Evolutionary conservation across 441 rosid genomes (phyloP), one percentile per base, ranked within the genome.

Genomic region (Lepidium campestre): DNA sequence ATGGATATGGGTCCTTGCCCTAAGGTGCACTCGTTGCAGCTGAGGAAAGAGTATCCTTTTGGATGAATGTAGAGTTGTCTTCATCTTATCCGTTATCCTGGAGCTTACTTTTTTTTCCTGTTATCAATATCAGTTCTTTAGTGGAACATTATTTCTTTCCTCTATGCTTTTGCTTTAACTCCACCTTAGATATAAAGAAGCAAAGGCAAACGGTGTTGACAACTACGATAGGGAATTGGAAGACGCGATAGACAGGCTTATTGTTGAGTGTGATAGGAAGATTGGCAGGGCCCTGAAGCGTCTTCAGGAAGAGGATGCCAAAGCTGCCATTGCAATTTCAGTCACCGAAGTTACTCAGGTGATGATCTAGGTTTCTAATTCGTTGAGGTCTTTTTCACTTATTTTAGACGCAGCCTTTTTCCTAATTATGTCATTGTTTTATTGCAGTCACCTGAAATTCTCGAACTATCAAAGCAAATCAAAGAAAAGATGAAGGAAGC

Each of bases 1-100:
- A 94, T 94, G 99, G 99, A 94, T 71, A 91, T 91, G 99, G 99
- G 99, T 46, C 98, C 99, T 3, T 94, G 99, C 77, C 94, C 99
- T 23, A 94, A 94, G 79, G 96, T 91, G 64, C 99, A 94, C 79
- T 94, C 98, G 23, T 78, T 89, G 77, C 97, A 86, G 79, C 86
- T 94, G 70, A 81, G 99, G 73, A 91, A 88, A 85, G 99, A 91
- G 97, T 89, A 93, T 86, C 94, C 89, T 83, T 81, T 46, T 13
- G 4, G 22, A 25, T 20, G 3, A 25, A 10, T 6, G 1, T 22
- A 35, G 13, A 23, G 10, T 44, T 12, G 34, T 50, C 8, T 35
- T 57, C 4, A 19, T 17, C 47, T 17, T 44, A 27, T 62, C 29
- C 14, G 10, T 8, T 19, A 42, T 12, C 10, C 37, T 32, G 54